A percentile compares a stretch with the other conserved stretches of the same genome.
These are phyloP conservation scores for Suillus fuscotomentosus DNA, from an alignment of 768 basidiomycete species.

Conservation along the genomic window DNA sequence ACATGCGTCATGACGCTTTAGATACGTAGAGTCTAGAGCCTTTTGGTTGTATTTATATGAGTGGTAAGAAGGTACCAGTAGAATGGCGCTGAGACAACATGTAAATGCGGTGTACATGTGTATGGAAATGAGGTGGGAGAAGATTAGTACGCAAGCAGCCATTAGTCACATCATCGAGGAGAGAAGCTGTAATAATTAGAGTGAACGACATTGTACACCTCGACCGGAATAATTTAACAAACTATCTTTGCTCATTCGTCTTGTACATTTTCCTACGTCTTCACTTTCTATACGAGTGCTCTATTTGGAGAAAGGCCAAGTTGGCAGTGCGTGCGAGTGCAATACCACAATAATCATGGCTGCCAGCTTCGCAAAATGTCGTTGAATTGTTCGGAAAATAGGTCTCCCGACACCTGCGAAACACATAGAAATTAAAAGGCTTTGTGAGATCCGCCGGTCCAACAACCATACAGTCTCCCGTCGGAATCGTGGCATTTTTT, in stretches of 20 bases:
- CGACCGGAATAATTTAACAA: not conserved
- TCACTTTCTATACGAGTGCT: not conserved
- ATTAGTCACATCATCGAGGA: not conserved
- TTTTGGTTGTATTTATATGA: not conserved
- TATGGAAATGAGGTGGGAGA: not conserved
- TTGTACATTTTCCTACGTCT: not conserved
- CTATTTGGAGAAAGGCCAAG: not conserved
- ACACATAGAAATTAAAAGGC: not conserved
- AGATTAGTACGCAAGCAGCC: not conserved
- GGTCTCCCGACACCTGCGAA: not conserved
- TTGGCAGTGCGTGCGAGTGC: not conserved
- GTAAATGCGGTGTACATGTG: not conserved
- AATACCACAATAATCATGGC: not conserved
- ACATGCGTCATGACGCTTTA: not conserved
- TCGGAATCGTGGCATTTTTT: not conserved
- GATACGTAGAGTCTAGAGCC: not conserved
- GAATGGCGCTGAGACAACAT: not conserved
- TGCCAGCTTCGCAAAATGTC: not conserved
- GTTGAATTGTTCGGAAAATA: not conserved
- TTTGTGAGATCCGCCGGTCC: not conserved
- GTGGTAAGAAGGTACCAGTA: not conserved
- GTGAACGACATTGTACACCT: not conserved
- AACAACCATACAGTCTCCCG: not conserved
- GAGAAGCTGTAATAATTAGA: not conserved
- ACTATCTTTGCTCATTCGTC: not conserved